phyloP scores from a whole-genome alignment of 2,329 filamentous ascomycete species.

The Zopfia rhizophila region DNA sequence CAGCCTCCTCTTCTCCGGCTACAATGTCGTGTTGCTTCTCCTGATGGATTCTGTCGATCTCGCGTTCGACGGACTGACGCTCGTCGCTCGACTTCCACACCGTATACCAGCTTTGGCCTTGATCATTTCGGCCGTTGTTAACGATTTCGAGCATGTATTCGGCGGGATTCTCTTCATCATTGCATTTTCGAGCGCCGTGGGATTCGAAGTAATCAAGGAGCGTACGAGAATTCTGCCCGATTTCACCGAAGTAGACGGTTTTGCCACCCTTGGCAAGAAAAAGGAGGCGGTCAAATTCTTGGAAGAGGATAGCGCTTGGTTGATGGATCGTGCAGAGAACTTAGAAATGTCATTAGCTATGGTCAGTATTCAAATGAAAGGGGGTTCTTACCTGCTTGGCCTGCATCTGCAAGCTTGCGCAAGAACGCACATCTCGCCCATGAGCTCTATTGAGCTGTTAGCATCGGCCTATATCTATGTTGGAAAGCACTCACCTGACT shows the following conservation, averaged over 20 bases:
- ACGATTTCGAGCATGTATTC: slow-evolving; percentile 76
- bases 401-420: slow-evolving; percentile 65
- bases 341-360: no score
- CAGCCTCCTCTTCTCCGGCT: slow-evolving; percentile 42
- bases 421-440: slow-evolving; percentile 73
- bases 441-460: slow-evolving; percentile 55
- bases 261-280: slow-evolving; percentile 57
- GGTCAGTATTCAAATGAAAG: no score
- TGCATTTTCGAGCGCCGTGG: slow-evolving; percentile 70
- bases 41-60: slow-evolving; percentile 54
- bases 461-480: not conserved
- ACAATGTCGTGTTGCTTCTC: slow-evolving; percentile 41
- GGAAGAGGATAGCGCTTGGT: slow-evolving; percentile 57
- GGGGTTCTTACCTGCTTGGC: slow-evolving; percentile 45
- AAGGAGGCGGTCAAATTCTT: slow-evolving; percentile 57
- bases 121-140: slow-evolving; percentile 42
- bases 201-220: slow-evolving; percentile 66
- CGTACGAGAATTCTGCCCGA: slow-evolving; percentile 54
- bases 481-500: slow-evolving; percentile 45
- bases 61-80: slow-evolving; percentile 39
- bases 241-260: slow-evolving; percentile 60
- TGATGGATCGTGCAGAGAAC: slow-evolving; percentile 61
- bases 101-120: slow-evolving; percentile 52
- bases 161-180: slow-evolving; percentile 74
- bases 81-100: slow-evolving; percentile 49